These are phyloP conservation scores for Taphrina flavorubra DNA, from an alignment of 1,139 yeast species.

Conservation along the genomic window DNA sequence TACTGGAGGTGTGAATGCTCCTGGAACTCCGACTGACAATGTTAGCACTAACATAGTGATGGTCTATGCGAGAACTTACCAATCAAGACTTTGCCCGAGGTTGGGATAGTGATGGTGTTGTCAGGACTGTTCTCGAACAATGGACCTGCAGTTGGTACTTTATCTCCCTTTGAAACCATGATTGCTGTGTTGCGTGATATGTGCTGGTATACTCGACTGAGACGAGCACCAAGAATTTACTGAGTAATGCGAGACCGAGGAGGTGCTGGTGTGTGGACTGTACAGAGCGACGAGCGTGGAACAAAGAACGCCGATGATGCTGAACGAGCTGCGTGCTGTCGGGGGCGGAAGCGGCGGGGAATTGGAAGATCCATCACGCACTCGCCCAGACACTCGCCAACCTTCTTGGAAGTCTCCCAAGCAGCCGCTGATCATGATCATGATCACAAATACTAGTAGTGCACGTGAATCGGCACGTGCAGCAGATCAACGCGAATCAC, in stretches of 20 bases:
- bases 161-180: slow-evolving; percentile 20
- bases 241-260: background rate
- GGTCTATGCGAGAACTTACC: background rate
- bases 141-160: slow-evolving; percentile 34
- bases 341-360: slow-evolving; percentile 3
- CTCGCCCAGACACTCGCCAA: too few species aligned
- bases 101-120: slow-evolving; percentile 36
- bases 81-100: slow-evolving; percentile 31
- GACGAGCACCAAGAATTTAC: too few species aligned
- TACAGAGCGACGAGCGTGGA: background rate
- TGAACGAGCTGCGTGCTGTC: background rate
- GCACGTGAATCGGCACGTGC: too few species aligned
- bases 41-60: background rate
- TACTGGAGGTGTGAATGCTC: slow-evolving; percentile 49
- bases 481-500: background rate
- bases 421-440: too few species aligned
- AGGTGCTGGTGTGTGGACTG: background rate
- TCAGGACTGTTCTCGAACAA: slow-evolving; percentile 41
- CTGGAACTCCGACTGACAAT: slow-evolving; percentile 81
- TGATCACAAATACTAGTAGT: too few species aligned
- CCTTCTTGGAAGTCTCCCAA: too few species aligned
- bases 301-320: background rate
- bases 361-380: too few species aligned
- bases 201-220: background rate
- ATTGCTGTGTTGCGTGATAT: background rate